Evolutionary conservation across 352 stramenopile species (phyloP).

Genomic region (Phytopythium delawarense): DNA sequence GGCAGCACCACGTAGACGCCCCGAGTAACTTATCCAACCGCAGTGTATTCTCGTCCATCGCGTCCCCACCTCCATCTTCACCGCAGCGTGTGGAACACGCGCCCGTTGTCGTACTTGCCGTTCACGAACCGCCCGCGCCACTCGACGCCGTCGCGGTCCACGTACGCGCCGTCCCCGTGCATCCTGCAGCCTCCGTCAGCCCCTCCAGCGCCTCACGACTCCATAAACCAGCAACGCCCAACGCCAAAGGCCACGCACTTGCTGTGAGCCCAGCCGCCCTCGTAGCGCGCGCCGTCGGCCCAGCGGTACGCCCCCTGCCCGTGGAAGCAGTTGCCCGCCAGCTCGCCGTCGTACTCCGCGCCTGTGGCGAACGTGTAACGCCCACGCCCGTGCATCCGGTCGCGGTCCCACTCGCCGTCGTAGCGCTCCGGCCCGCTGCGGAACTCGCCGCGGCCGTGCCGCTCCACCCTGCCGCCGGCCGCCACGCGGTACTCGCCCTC

Average conservation of each 20-base stretch:
- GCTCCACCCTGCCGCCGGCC: slow-evolving; percentile 31
- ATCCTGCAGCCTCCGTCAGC: slow-evolving; percentile 34
- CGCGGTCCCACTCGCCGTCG: slow-evolving; percentile 51
- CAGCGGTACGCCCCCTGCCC: slow-evolving; percentile 61
- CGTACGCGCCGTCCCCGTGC: slow-evolving; percentile 66
- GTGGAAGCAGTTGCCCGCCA: slow-evolving; percentile 58
- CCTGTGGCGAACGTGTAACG: slow-evolving; percentile 66
- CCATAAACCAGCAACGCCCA: no score
- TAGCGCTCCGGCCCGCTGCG: slow-evolving; percentile 60
- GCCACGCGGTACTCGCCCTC: slow-evolving; percentile 41
- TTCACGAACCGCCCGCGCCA: slow-evolving; percentile 74
- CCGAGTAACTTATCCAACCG: slow-evolving; percentile 9
- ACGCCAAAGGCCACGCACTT: slow-evolving; percentile 18
- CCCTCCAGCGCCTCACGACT: neutral
- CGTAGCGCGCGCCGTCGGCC: slow-evolving; percentile 61
- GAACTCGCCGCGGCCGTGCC: slow-evolving; percentile 47
- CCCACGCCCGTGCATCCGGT: slow-evolving; percentile 68
- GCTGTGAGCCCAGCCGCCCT: slow-evolving; percentile 50
- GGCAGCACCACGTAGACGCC: neutral
- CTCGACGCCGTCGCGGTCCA: slow-evolving; percentile 68
- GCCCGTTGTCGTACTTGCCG: slow-evolving; percentile 83
- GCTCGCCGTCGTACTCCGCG: slow-evolving; percentile 71
- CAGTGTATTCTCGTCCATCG: neutral
- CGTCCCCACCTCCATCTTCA: no score
- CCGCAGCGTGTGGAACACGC: slow-evolving; percentile 71